Evolutionary conservation across 768 basidiomycete species (phyloP), one percentile per base, ranked within the genome.

Genomic region (Lactarius quietus): DNA sequence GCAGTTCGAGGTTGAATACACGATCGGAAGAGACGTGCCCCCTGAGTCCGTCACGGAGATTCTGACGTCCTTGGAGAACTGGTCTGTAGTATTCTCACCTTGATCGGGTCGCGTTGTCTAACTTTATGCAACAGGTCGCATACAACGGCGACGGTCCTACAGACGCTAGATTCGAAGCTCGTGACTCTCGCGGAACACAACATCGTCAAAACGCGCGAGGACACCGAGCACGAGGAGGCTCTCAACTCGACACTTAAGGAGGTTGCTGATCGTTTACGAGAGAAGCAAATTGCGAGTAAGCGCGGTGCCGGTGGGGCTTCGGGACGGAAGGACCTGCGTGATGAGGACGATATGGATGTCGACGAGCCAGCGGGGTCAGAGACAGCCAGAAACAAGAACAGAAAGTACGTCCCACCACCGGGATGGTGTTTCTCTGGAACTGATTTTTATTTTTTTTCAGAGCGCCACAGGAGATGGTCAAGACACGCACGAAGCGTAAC

Each of bases 11-110:
- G 87, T 98, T 39, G 92, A 96, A 76, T 94, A 93, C 72, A 92
- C 90, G 0, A 88, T 95, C 81, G 96, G 96, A 0, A 78, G 96
- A 61, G 96, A 99, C 76, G 78, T 98, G n/a, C 88, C 88, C 59
- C 88, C 89, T 1, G 86, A 85, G 12, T 85, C 85, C 71, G 73
- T 90, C 28, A 84, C 87, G 66, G 76, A 76, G 26, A 74, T 93
- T 2, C 75, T 92, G 51, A 76, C 77, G 1, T 85, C 89, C 0
- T 77, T 93, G 54, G 78, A 85, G 65, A 80, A 85, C 66, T 93
- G 91, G 90, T 89, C 54, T 65, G 85, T 74, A 6, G 26, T 38
- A 36, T 7, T 10, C n/a, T 26, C 48, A 26, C 14, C 14, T 7
- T 6, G 26, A 51, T 51, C 39, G 18, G 39, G 18, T 41, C 39